Base-by-base conservation (phyloP, 2,329 filamentous ascomycete species). In the Waltergamsia citrina region DNA sequence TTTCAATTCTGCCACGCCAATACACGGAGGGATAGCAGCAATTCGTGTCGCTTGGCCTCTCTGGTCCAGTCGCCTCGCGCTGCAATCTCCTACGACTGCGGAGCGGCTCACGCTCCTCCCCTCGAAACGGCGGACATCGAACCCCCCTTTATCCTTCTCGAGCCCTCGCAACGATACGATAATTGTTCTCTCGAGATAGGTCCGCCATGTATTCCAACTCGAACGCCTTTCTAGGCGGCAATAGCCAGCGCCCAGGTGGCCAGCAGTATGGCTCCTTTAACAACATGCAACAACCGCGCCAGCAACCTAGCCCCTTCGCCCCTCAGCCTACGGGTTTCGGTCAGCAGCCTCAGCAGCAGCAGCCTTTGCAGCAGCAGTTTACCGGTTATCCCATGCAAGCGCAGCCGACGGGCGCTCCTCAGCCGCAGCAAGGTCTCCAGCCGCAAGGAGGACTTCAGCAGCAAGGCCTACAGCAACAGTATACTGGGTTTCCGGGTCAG, bases 151-250 rank as follows among this genome's bases (percentile, higher is more conserved):
- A n/a, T 16, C n/a, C 16, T 15, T 28, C 10, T 12, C 16, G 19
- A 11, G 5, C 19, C 27, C 34, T 29, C 32, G 26, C 31, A 34
- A 32, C 23, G 23, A 25, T n/a, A 25, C 9, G 9, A 25, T n/a
- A n/a, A 9, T n/a, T 25, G 17, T n/a, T 20, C 7, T 15, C 22
- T 14, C 14, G 12, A 14, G 15, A 16, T 19, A 11, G 11, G 18
- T 30, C 39, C 43, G 41, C 51, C 61, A 95, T 95, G 90, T 96
- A 85, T 65, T 92, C 86, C 45, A 85, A 81, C 57, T 84, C 85
- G 45, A 93, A 84, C 67, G 80, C 84, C 43, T 95, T 81, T 60
- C 64, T 94, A 60, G 82, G 79, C 63, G 74, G 71, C 57, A 85
- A 80, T 54, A 81, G 71, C 66, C 75, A 81, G 56, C 82, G 79